phyloP scores from a whole-genome alignment of 2,329 filamentous ascomycete species.

The Eutypa lata region DNA sequence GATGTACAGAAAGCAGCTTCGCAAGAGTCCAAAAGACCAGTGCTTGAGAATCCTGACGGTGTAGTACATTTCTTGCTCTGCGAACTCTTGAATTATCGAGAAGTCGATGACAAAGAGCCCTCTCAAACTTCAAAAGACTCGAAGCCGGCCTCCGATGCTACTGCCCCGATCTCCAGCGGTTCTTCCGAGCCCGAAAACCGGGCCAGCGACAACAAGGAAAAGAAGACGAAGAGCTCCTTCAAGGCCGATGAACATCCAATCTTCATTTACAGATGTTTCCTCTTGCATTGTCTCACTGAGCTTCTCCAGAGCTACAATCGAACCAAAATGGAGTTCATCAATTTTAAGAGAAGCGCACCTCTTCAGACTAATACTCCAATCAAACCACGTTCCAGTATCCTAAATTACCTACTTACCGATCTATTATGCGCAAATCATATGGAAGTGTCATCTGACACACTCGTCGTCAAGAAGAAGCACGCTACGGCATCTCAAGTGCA shows the following conservation, averaged over 20 bases:
- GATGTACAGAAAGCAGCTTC: constrained; percentile 60
- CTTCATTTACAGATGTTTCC: constrained; percentile 93
- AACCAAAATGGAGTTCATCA: constrained; percentile 98
- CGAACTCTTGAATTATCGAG: constrained; percentile 86
- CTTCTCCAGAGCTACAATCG: constrained; percentile 88
- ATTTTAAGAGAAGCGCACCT: constrained; percentile 91
- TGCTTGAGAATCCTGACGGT: constrained; percentile 89
- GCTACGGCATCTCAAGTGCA: constrained; percentile 85
- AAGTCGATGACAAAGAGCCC: constrained; percentile 82
- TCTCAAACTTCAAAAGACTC: constrained; percentile 39
- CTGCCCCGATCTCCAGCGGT: constrained; percentile 31
- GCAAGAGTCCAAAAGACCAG: constrained; percentile 72
- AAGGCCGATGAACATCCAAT: constrained; percentile 92
- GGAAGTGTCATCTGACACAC: constrained; percentile 68
- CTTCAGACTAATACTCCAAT: constrained; percentile 82
- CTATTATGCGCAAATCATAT: constrained; percentile 62
- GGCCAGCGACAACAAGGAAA: constrained; percentile 46
- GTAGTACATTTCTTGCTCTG: constrained; percentile 93
- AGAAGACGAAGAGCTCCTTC: constrained; percentile 73
- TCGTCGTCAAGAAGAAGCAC: constrained; percentile 77
- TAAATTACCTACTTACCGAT: constrained; percentile 89
- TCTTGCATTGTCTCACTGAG: constrained; percentile 88
- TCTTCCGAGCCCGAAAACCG: constrained; percentile 18
- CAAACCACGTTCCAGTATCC: constrained; percentile 85
- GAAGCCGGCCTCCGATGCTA: constrained; percentile 32